Percentiles rank a stretch among this genome's conserved stretches.
Conservation (phyloP, 495 filamentous ascomycete species). For the Hypoxylon subgilvum region DNA sequence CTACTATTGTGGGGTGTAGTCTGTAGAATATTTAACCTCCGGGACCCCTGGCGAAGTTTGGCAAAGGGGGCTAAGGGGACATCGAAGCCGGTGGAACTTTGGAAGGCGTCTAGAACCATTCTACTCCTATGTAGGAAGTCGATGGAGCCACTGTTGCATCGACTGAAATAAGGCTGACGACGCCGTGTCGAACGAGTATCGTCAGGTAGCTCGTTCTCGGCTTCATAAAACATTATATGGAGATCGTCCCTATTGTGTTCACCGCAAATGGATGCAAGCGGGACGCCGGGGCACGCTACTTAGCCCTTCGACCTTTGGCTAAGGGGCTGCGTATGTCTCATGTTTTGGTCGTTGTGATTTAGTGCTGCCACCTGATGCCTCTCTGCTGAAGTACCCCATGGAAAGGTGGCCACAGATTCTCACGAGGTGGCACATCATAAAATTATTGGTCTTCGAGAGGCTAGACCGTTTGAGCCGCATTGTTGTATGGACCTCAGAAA, state of each 20-base stretch:
- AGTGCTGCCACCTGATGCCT: too few species aligned
- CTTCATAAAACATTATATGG: slow-evolving; percentile 1
- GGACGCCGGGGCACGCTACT: too few species aligned
- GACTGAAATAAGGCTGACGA: slow-evolving; percentile 13
- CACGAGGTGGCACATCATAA: slow-evolving; percentile 16
- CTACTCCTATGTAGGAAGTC: not conserved
- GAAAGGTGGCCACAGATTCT: slow-evolving; percentile 8
- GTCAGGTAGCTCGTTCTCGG: slow-evolving; percentile 6
- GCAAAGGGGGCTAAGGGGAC: slow-evolving; percentile 9
- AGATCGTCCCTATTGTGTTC: too few species aligned
- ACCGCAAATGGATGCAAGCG: too few species aligned
- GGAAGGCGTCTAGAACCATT: slow-evolving; percentile 25
- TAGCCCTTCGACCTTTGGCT: too few species aligned
- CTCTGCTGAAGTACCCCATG: not conserved
- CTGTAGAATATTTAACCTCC: slow-evolving; percentile 9
- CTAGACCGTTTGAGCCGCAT: slow-evolving; percentile 16
- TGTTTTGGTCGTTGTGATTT: not conserved
- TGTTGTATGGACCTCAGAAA: not conserved
- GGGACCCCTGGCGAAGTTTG: slow-evolving; percentile 8
- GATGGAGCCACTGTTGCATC: slow-evolving; percentile 12
- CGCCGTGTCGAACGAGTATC: not conserved
- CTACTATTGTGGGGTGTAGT: slow-evolving; percentile 5
- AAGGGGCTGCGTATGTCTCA: too few species aligned
- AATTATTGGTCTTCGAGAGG: slow-evolving; percentile 4
- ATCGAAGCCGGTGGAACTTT: slow-evolving; percentile 28